These are phyloP conservation scores for Botryotinia convoluta DNA, from an alignment of 2,329 filamentous ascomycete species.

Conservation along the genomic window DNA sequence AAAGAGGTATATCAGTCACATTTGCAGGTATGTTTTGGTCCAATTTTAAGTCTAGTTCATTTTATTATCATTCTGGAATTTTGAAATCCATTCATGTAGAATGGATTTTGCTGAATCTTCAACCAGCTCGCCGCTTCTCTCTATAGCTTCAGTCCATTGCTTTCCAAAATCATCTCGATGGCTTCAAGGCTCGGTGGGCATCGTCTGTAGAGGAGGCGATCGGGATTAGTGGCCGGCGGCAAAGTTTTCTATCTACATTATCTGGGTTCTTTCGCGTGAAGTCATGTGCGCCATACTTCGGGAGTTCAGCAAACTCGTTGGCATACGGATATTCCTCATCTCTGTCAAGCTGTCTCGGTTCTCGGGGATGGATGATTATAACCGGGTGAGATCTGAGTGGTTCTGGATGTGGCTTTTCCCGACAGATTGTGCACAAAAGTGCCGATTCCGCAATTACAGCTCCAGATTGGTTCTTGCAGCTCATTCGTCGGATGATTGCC, in stretches of 20 bases:
- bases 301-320: neutral
- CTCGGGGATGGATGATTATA: accelerated
- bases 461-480: neutral
- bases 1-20: neutral
- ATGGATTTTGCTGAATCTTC: neutral
- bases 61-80: neutral
- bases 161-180: neutral
- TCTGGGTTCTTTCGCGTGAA: neutral
- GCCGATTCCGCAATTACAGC: neutral
- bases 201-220: neutral
- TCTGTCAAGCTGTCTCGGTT: neutral
- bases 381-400: neutral
- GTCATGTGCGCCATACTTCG: neutral
- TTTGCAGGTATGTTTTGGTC: neutral
- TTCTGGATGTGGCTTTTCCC: neutral
- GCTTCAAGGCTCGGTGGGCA: neutral
- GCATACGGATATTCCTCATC: neutral
- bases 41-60: neutral
- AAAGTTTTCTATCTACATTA: neutral
- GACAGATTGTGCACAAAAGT: neutral
- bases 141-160: neutral
- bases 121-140: neutral
- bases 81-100: neutral
- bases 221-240: neutral
- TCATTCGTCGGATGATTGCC: neutral